Evolutionary conservation across 306 rosid genomes (phyloP).

Genomic region (Quercus robur): DNA sequence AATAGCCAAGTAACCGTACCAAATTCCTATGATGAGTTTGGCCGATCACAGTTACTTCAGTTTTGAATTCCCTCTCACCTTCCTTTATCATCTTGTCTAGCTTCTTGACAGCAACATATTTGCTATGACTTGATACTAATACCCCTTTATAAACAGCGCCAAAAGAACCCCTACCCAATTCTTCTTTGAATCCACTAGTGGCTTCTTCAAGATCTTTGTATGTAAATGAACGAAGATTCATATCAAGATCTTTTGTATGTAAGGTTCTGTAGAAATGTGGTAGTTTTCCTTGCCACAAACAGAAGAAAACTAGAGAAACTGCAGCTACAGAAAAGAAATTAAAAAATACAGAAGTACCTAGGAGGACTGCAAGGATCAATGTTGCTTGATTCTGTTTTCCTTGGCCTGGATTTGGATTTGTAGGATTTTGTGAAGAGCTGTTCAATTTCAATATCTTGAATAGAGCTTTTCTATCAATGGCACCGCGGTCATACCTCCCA

Average conservation of each 20-base stretch:
- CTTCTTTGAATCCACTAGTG: neutral
- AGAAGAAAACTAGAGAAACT: neutral
- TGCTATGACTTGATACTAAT: neutral
- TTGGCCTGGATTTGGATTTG: neutral
- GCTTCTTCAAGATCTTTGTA: neutral
- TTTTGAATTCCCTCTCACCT: slow-evolving; percentile 3
- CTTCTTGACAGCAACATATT: neutral
- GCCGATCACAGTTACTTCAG: neutral
- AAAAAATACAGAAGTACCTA: neutral
- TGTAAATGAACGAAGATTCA: neutral
- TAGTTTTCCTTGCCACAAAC: neutral
- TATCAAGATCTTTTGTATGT: neutral
- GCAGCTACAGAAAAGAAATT: neutral
- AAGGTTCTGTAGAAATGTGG: neutral
- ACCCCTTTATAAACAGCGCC: neutral
- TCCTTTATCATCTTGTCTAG: neutral
- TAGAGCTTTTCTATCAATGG: neutral
- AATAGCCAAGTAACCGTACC: neutral
- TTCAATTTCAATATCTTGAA: neutral
- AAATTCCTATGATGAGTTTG: slow-evolving; percentile 1
- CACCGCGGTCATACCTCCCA: neutral
- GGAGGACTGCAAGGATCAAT: neutral
- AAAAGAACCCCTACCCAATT: slow-evolving; percentile 8
- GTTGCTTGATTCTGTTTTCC: neutral
- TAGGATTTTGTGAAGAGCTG: neutral